Conservation (phyloP, 148 eudicot species). For the Amaranthus cruentus region DNA sequence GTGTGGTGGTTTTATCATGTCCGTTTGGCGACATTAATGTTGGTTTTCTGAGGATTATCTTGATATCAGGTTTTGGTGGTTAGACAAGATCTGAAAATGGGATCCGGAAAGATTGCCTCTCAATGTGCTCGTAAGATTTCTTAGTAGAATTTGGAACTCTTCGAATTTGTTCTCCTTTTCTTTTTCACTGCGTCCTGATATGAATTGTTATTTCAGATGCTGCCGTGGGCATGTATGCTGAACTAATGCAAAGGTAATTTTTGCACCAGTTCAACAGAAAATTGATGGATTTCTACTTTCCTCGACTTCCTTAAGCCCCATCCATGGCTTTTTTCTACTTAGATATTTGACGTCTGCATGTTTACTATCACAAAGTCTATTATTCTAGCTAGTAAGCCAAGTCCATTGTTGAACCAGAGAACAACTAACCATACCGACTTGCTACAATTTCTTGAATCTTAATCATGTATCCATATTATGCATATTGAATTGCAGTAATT, state of each 20-base stretch:
- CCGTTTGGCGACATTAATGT: background rate
- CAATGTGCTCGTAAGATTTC: conserved; percentile 89
- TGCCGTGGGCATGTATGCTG: conserved; percentile 84
- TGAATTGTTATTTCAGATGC: conserved; percentile 51
- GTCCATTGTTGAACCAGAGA: background rate
- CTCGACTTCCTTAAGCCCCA: too few species aligned
- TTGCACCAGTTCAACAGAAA: background rate
- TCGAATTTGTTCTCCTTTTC: background rate
- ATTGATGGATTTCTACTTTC: too few species aligned
- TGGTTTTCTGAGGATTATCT: background rate
- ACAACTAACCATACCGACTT: background rate
- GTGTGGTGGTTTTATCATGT: background rate
- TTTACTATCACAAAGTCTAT: too few species aligned
- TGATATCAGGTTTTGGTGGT: conserved; percentile 78
- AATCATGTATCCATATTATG: too few species aligned
- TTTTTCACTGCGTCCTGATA: conserved; percentile 8
- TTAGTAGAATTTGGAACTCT: background rate
- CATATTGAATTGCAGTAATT: too few species aligned
- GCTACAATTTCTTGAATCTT: background rate
- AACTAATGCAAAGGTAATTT: conserved; percentile 64
- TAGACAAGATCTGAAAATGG: conserved; percentile 95
- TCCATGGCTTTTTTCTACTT: too few species aligned
- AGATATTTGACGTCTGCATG: too few species aligned
- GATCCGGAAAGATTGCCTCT: conserved; percentile 84
- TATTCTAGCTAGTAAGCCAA: background rate